A percentile compares a stretch with the other conserved stretches of the same genome.
Conservation (phyloP, 306 rosid species). For the Cyamopsis tetragonoloba region DNA sequence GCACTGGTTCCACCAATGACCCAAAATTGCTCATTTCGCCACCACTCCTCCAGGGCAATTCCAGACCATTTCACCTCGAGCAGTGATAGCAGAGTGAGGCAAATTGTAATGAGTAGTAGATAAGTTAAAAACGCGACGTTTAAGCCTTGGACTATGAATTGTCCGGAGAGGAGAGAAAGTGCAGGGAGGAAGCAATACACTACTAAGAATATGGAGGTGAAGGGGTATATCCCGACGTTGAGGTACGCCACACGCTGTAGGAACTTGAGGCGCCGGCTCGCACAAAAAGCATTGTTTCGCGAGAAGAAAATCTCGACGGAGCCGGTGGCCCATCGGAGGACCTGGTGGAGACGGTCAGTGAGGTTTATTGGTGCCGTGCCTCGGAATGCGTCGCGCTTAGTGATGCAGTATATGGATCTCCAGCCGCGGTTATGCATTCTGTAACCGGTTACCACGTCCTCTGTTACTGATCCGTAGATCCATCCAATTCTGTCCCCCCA, state of each 20-base stretch:
- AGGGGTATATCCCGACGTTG: conserved; percentile 76
- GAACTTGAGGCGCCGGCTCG: conserved; percentile 72
- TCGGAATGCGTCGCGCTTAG: conserved; percentile 77
- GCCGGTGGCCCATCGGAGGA: conserved; percentile 86
- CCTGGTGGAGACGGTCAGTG: conserved; percentile 81
- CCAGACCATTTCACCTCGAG: conserved; percentile 90
- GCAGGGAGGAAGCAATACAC: conserved; percentile 77
- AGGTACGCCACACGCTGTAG: conserved; percentile 73
- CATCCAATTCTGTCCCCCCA: conserved; percentile 88
- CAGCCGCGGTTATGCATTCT: conserved; percentile 96
- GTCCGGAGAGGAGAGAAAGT: conserved; percentile 60
- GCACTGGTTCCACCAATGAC: conserved; percentile 85
- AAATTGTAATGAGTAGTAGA: conserved; percentile 47
- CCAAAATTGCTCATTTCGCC: conserved; percentile 91
- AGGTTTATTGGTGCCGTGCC: conserved; percentile 87
- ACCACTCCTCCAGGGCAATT: conserved; percentile 72
- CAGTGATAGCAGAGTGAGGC: conserved; percentile 61
- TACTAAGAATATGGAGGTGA: conserved; percentile 69
- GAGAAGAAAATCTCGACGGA: conserved; percentile 89
- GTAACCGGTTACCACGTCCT: conserved; percentile 82
- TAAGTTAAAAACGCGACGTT: conserved; percentile 46
- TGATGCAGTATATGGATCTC: conserved; percentile 79
- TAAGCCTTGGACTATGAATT: conserved; percentile 67
- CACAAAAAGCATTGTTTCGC: conserved; percentile 66
- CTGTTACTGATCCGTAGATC: conserved; percentile 90